Percentiles rank a stretch among this genome's conserved stretches.
Conservation (phyloP, 1,284 basidiomycete species). For the Boletus mariae region DNA sequence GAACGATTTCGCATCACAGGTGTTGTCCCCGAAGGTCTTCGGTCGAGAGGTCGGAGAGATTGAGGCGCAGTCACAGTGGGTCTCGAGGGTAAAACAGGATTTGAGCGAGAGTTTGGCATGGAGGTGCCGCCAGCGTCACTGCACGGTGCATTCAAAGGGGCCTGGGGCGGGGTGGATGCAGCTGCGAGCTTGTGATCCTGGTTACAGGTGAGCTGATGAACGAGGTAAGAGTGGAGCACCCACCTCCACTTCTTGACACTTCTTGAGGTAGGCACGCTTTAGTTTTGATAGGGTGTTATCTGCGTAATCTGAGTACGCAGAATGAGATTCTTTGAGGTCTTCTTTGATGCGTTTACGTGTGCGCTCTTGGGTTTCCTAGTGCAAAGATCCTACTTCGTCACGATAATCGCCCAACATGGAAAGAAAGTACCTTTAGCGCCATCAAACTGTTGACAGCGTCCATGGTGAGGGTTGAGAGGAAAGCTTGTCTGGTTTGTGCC, state of each 20-base stretch:
- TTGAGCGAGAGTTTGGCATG: slow-evolving; percentile 35
- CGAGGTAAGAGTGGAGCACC: slow-evolving; percentile 1
- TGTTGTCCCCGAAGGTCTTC: slow-evolving; percentile 63
- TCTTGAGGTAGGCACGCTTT: slow-evolving; percentile 73
- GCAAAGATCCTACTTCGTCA: slow-evolving; percentile 2
- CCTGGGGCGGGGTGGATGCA: slow-evolving; percentile 34
- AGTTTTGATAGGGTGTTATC: slow-evolving; percentile 73
- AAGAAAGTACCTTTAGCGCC: slow-evolving; percentile 56
- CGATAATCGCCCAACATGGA: background rate
- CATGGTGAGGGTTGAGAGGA: slow-evolving; percentile 62
- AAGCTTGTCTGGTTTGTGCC: slow-evolving; percentile 76
- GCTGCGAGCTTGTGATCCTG: slow-evolving; percentile 63
- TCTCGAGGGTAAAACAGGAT: slow-evolving; percentile 32
- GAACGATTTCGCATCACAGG: slow-evolving; percentile 59
- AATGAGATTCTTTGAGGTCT: slow-evolving; percentile 73
- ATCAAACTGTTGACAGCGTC: slow-evolving; percentile 72
- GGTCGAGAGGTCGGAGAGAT: slow-evolving; percentile 65
- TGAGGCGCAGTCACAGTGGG: slow-evolving; percentile 61
- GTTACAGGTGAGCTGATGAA: slow-evolving; percentile 9
- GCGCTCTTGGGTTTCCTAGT: slow-evolving; percentile 80
- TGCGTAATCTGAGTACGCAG: slow-evolving; percentile 74
- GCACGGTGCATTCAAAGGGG: slow-evolving; percentile 14
- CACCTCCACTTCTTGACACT: slow-evolving; percentile 82
- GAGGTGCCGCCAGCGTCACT: slow-evolving; percentile 18
- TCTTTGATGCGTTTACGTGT: slow-evolving; percentile 88